A percentile compares a stretch with the other conserved stretches of the same genome.
Evolutionary conservation across 2,329 filamentous ascomycete species (phyloP).

Genomic region (Diplodia corticola): DNA sequence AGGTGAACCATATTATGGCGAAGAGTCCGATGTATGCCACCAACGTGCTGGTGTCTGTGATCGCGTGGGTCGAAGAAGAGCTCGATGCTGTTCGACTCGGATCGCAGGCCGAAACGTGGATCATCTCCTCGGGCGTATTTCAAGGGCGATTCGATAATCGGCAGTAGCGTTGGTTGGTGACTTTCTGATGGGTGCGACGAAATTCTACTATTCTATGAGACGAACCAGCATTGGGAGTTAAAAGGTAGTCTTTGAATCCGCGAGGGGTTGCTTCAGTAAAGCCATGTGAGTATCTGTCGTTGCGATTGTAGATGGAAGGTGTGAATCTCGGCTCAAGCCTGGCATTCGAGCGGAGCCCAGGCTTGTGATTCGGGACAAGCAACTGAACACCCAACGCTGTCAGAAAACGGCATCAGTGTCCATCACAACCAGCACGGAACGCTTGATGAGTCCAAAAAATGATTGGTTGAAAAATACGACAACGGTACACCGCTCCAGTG

Average conservation of each 20-base stretch:
- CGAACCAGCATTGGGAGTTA: background rate
- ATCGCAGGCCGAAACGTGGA: background rate
- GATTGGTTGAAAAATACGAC: background rate
- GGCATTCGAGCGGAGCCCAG: background rate
- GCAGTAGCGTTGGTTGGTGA: background rate
- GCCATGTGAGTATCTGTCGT: background rate
- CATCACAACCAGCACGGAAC: background rate
- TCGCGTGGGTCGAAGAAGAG: slow-evolving; percentile 57
- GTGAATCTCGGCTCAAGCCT: background rate
- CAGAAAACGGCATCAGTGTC: background rate
- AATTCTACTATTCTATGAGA: background rate
- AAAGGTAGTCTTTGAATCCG: background rate
- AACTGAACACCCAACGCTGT: background rate
- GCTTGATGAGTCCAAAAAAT: too few species aligned
- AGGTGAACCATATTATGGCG: slow-evolving; percentile 63
- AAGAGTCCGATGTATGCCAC: slow-evolving; percentile 51
- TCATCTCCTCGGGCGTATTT: slow-evolving; percentile 6
- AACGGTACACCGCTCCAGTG: background rate
- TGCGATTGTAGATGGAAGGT: background rate
- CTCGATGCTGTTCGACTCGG: slow-evolving; percentile 42
- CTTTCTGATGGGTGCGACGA: background rate
- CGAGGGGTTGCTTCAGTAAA: background rate
- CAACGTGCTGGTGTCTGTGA: slow-evolving; percentile 43
- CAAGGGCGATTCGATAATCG: background rate
- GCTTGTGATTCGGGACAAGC: background rate